Base-by-base conservation (phyloP, 257 asterid genomes). In the Capsicum pubescens region DNA sequence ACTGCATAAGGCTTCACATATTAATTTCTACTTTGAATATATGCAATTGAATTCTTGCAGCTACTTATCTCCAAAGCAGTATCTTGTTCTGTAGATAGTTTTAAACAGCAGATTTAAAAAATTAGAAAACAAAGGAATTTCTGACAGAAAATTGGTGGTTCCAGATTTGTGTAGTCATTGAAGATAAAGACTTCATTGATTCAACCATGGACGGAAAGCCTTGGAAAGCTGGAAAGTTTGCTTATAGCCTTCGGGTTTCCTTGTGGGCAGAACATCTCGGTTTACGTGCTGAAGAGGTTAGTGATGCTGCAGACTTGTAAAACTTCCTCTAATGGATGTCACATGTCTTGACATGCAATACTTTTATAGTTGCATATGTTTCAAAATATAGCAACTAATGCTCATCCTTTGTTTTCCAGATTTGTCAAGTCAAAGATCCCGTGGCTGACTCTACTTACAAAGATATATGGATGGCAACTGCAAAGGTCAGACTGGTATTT, bases 201-300 rank as follows among this genome's bases (percentile, higher is more conserved):
- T 93, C 99, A 56, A 87, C 85, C 52, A 93, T 96, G 99, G 89
- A 91, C 76, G 95, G 96, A 66, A 86, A 89, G 83, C 88, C 92
- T 48, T 94, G 99, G 99, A 92, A 89, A 87, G 98, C 99, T 60
- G 99, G 99, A 84, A 92, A 91, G 83, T 96, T 93, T 83, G 69
- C 98, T 85, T 88, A 81, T 81, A 91, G 88, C 64, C 98, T 96
- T 80, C 87, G 99, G 87, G 87, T 92, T 78, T 92, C 94, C 56
- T 86, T 96, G 89, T 96, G 99, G 99, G 91, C 95, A 3, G 99
- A 96, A 90, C 99, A 96, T 86, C 97, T 96, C 55, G 98, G 98
- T 84, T 87, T 96, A 52, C 36, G 36, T 46, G 19, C 91, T 64
- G 84, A 88, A 66, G 97, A 95, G 97, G 99, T 94, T 74, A 86